These are phyloP conservation scores for Sugiyamaella marilandica DNA, from an alignment of 805 yeast species.

Conservation along the genomic window DNA sequence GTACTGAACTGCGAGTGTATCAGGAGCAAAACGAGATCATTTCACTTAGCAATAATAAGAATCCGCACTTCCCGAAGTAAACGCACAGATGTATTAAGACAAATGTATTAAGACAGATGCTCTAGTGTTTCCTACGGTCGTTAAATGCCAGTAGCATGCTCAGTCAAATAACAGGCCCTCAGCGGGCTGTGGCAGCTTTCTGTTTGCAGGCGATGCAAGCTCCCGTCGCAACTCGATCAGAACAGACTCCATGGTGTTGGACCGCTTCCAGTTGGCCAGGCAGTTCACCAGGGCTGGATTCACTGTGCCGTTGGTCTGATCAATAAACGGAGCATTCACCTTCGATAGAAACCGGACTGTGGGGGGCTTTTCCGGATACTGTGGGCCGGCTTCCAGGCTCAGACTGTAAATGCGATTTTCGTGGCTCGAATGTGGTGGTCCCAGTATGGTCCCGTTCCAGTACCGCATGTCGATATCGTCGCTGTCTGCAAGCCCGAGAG, in stretches of 20 bases:
- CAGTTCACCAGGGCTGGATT: slow-evolving; percentile 54
- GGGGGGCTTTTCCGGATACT: slow-evolving; percentile 90
- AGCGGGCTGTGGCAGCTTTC: slow-evolving; percentile 83
- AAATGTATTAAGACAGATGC: too few relatives aligned
- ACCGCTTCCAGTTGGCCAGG: slow-evolving; percentile 79
- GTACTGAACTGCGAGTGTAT: too few relatives aligned
- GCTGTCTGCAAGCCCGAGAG: slow-evolving; percentile 85
- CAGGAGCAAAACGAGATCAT: neutral
- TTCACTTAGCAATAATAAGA: neutral
- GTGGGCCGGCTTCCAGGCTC: slow-evolving; percentile 71
- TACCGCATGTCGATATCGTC: slow-evolving; percentile 90
- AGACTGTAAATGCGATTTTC: slow-evolving; percentile 91
- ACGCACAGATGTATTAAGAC: neutral
- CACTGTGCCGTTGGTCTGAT: slow-evolving; percentile 51
- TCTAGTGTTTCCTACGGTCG: too few relatives aligned
- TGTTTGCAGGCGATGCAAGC: slow-evolving; percentile 80
- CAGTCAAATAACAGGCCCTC: slow-evolving; percentile 68
- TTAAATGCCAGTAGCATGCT: neutral
- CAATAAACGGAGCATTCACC: slow-evolving; percentile 91
- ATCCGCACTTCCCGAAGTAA: neutral
- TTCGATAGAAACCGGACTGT: slow-evolving; percentile 71
- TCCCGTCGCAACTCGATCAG: slow-evolving; percentile 79
- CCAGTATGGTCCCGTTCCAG: slow-evolving; percentile 98
- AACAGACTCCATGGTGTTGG: slow-evolving; percentile 91
- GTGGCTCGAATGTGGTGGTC: slow-evolving; percentile 90